Conservation (phyloP, 2,329 filamentous ascomycete species). For the Diaporthe citri region DNA sequence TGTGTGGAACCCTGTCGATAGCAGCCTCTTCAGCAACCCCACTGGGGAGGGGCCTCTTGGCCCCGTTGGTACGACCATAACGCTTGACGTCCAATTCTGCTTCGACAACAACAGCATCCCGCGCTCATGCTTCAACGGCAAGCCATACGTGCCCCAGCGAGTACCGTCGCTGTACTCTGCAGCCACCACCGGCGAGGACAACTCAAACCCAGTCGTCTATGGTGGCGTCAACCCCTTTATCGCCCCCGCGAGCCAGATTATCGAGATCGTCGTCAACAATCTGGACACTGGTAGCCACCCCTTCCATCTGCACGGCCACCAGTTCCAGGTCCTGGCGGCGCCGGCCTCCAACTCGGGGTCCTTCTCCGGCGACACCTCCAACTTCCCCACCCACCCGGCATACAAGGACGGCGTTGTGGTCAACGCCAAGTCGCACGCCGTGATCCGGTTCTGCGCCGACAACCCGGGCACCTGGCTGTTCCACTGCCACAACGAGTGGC, state of each 20-base stretch:
- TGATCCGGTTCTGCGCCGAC: constrained; percentile 64
- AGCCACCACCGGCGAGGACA: constrained; percentile 65
- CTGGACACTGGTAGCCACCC: constrained; percentile 60
- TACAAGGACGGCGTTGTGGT: constrained; percentile 55
- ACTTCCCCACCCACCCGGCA: constrained; percentile 47
- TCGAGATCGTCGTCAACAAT: constrained; percentile 66
- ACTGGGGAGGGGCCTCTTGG: constrained; percentile 64
- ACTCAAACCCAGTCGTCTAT: constrained; percentile 57
- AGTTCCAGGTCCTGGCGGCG: constrained; percentile 65
- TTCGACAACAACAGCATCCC: constrained; percentile 71
- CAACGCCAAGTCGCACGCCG: constrained; percentile 58
- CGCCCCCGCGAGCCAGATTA: constrained; percentile 52
- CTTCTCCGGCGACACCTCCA: constrained; percentile 51
- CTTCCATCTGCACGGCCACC: constrained; percentile 67
- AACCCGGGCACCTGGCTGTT: constrained; percentile 69
- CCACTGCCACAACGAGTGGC: constrained; percentile 73
- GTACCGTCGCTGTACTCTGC: constrained; percentile 80
- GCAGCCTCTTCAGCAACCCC: constrained; percentile 69
- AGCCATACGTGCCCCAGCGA: constrained; percentile 75
- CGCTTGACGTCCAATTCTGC: constrained; percentile 69
- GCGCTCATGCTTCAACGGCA: constrained; percentile 74
- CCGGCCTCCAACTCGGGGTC: constrained; percentile 52
- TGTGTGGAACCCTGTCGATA: constrained; percentile 69
- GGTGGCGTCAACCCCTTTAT: constrained; percentile 58
- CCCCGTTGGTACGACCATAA: constrained; percentile 67